These are phyloP conservation scores for Xylaria palmicola DNA, from an alignment of 495 filamentous ascomycete species.

Conservation along the genomic window DNA sequence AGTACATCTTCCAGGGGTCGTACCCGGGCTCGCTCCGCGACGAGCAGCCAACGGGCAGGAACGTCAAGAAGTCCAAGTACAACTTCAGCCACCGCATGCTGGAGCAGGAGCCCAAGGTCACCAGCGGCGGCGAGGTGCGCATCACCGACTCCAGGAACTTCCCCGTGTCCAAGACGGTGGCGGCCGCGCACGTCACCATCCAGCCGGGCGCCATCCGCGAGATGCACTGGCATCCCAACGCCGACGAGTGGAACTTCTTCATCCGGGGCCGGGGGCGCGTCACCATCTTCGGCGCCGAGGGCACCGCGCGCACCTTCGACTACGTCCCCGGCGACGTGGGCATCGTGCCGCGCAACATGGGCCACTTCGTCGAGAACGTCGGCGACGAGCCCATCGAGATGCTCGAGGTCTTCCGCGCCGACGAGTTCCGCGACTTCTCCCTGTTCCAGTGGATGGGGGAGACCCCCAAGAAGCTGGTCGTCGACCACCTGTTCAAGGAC, in stretches of 20 bases:
- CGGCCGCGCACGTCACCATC: slow-evolving; percentile 60
- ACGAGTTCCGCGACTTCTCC: slow-evolving; percentile 61
- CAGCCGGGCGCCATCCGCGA: slow-evolving; percentile 58
- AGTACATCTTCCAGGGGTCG: slow-evolving; percentile 68
- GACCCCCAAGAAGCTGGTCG: slow-evolving; percentile 60
- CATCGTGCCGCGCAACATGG: slow-evolving; percentile 60
- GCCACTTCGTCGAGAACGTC: slow-evolving; percentile 64
- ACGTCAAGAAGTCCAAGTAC: slow-evolving; percentile 57
- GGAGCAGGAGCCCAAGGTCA: slow-evolving; percentile 52
- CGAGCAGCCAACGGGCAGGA: slow-evolving; percentile 43
- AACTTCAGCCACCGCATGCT: slow-evolving; percentile 64
- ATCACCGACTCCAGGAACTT: slow-evolving; percentile 69
- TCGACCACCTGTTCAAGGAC: slow-evolving; percentile 58
- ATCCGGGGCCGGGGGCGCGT: slow-evolving; percentile 49
- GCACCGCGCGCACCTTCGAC: slow-evolving; percentile 48
- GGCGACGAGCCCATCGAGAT: slow-evolving; percentile 60
- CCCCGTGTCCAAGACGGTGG: slow-evolving; percentile 61
- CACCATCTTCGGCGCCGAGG: slow-evolving; percentile 51
- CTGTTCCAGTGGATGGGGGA: slow-evolving; percentile 70
- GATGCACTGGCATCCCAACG: slow-evolving; percentile 60
- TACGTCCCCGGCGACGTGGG: slow-evolving; percentile 57
- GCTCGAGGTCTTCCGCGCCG: slow-evolving; percentile 58
- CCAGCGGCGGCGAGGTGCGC: slow-evolving; percentile 57
- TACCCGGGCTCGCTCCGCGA: slow-evolving; percentile 47
- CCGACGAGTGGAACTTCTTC: slow-evolving; percentile 60